Percentiles rank a stretch among this genome's conserved stretches.
These are phyloP conservation scores for Chlamydomonas incerta DNA, from an alignment of 139 green algal genomes.

Conservation along the genomic window DNA sequence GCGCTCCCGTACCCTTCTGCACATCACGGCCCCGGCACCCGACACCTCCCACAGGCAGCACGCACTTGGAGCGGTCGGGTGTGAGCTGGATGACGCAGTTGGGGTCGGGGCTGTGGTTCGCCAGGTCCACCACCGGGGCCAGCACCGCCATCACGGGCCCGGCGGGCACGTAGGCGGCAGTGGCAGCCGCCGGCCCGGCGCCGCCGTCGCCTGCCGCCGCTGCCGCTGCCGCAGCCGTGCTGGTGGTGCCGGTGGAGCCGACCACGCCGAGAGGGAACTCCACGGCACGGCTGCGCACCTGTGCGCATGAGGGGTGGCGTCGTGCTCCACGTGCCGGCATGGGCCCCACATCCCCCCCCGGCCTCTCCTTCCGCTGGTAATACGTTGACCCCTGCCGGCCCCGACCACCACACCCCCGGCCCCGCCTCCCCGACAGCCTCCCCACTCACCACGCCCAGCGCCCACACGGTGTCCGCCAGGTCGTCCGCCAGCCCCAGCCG, in stretches of 20 bases:
- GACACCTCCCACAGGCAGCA: neutral
- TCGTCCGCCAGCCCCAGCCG: constrained; percentile 26
- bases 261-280: neutral
- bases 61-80: constrained; percentile 18
- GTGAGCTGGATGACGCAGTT: constrained; percentile 29
- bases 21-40: neutral
- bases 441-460: constrained; percentile 9
- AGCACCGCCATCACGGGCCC: constrained; percentile 7
- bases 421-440: neutral
- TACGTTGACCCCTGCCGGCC: neutral
- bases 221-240: neutral
- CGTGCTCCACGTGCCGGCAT: no score
- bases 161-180: neutral
- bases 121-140: constrained; percentile 28
- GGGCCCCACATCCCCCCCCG: no score
- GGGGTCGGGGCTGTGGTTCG: constrained; percentile 24
- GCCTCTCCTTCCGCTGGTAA: no score
- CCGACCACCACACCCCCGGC: neutral
- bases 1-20: neutral
- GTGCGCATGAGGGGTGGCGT: neutral
- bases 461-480: constrained; percentile 8
- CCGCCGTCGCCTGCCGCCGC: neutral
- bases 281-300: constrained; percentile 32
- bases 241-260: neutral
- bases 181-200: neutral